Percentiles rank a stretch among this genome's conserved stretches.
Conservation (phyloP, 805 yeast genomes). For the Ogataea nitratoaversa region DNA sequence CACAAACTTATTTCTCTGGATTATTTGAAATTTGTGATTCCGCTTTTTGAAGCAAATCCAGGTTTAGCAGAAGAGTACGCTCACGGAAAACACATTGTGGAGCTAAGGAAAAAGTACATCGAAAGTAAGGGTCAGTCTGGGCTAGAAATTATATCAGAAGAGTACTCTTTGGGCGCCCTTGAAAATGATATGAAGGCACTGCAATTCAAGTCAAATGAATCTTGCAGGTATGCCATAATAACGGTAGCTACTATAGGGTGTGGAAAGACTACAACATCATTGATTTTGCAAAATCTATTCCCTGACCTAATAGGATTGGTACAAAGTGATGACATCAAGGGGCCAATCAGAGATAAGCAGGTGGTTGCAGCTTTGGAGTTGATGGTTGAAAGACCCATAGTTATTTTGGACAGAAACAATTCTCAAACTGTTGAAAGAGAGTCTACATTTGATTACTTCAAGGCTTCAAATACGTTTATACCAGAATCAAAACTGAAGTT, state of each 20-base stretch:
- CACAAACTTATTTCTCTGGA: constrained; percentile 60
- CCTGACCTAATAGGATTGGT: constrained; percentile 62
- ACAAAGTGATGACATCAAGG: constrained; percentile 74
- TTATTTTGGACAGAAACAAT: constrained; percentile 80
- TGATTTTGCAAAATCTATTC: constrained; percentile 51
- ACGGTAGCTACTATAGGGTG: constrained; percentile 92
- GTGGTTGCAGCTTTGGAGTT: constrained; percentile 42
- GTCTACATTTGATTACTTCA: constrained; percentile 55
- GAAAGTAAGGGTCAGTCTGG: constrained; percentile 52
- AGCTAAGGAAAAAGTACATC: constrained; percentile 64
- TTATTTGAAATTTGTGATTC: constrained; percentile 64
- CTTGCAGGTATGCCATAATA: constrained; percentile 57
- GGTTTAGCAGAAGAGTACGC: constrained; percentile 41
- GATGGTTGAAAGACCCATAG: constrained; percentile 42
- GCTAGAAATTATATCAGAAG: constrained; percentile 47
- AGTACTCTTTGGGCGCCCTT: constrained; percentile 30
- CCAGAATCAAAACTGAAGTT: constrained; percentile 47
- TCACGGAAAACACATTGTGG: constrained; percentile 68
- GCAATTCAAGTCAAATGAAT: constrained; percentile 29
- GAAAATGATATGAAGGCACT: constrained; percentile 24
- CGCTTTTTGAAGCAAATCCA: constrained; percentile 48
- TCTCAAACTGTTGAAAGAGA: constrained; percentile 66
- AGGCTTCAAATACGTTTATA: constrained; percentile 38
- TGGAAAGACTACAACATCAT: constrained; percentile 84
- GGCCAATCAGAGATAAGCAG: constrained; percentile 44